Evolutionary conservation across 495 filamentous ascomycete genomes (phyloP).

Genomic region (Trichoderma erinaceum): DNA sequence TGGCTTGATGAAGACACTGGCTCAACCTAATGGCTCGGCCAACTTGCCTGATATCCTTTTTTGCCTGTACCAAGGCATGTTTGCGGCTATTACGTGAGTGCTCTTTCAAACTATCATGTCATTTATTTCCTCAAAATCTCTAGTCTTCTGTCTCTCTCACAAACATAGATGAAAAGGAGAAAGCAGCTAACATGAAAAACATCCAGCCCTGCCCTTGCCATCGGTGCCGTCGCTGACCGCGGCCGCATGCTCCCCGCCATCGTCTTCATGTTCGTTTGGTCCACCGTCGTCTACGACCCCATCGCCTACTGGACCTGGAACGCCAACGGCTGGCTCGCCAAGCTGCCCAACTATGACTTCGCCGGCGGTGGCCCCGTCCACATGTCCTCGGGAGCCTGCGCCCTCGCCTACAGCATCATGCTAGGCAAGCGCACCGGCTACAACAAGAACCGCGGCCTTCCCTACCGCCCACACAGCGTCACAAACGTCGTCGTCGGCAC

Average conservation of each 20-base stretch:
- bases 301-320: slow-evolving; percentile 95
- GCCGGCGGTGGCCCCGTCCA: slow-evolving; percentile 85
- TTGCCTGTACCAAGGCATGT: slow-evolving; percentile 79
- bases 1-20: slow-evolving; percentile 69
- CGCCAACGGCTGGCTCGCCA: slow-evolving; percentile 66
- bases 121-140: too few relatives aligned
- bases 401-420: slow-evolving; percentile 77
- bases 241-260: slow-evolving; percentile 77
- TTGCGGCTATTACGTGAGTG: slow-evolving; percentile 71
- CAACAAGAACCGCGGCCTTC: slow-evolving; percentile 63
- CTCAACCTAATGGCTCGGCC: slow-evolving; percentile 62
- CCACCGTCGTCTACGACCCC: slow-evolving; percentile 76
- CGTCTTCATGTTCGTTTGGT: slow-evolving; percentile 84
- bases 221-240: slow-evolving; percentile 75
- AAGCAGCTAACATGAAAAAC: background rate
- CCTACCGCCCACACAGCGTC: slow-evolving; percentile 89
- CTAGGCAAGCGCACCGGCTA: slow-evolving; percentile 76
- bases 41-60: slow-evolving; percentile 82
- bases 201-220: slow-evolving; percentile 63
- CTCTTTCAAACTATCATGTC: background rate
- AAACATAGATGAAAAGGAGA: background rate
- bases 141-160: background rate
- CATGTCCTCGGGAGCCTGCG: slow-evolving; percentile 73
- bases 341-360: slow-evolving; percentile 73
- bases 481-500: slow-evolving; percentile 91